Base-by-base conservation (phyloP, 2,329 filamentous ascomycete genomes). In the Trichophyton simii region DNA sequence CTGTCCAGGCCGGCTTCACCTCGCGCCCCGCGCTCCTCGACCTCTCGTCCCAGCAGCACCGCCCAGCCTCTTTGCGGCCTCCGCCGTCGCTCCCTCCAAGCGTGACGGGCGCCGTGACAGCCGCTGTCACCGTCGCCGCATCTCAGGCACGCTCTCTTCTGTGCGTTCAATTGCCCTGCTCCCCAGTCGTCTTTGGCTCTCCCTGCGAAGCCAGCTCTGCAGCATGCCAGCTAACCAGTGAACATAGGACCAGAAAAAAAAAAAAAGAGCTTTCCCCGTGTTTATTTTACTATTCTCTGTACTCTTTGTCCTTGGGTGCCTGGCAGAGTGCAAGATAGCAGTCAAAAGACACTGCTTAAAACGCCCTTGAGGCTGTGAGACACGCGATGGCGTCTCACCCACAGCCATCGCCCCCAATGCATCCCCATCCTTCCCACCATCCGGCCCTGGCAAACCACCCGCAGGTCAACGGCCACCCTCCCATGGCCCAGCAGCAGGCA, bases 381-480 rank as follows among this genome's bases (percentile, higher is more conserved):
- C 50, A 15, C 28, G 50, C 50, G 66, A 89, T 89, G 86, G 65
- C 65, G 15, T 85, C 86, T 68, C 87, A 89, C 74, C 87, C 89
- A 69, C 89, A 91, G 71, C 86, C 87, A 48, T 92, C 89, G 68
- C 88, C 89, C 46, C 88, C 88, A 63, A 87, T 88, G 76, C 82
- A 80, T 72, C 87, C 91, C 77, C 78, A 81, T 65, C 78, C 80
- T 63, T 36, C 34, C 9, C 84, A 86, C 70, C 84, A 86, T 77
- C 83, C 82, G 60, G 84, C 85, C 62, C 83, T 87, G 66, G 81
- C 82, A 20, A 82, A 81, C 63, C 83, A 84, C 65, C 79, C 79
- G 64, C 81, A 76, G 70, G 81, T 75, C 70, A 83, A 75, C 72
- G 81, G 67, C 72, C 76, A 63, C 70, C 72, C 68, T 70, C 76